Percentiles rank a stretch among this genome's conserved stretches.
Evolutionary conservation across 78 protist genomes (phyloP).

Genomic region (Polysphondylium violaceum): DNA sequence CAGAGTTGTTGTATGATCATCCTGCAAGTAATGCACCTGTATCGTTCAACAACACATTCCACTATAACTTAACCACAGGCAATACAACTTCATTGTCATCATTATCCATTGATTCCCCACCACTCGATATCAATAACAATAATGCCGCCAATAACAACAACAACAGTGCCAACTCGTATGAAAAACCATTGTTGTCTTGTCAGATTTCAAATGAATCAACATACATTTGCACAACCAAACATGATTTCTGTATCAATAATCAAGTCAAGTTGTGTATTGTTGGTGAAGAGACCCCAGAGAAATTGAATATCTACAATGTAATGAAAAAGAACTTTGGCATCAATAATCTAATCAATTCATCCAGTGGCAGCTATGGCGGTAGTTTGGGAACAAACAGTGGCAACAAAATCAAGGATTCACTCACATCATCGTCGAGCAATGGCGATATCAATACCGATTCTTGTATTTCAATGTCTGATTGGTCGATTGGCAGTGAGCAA

Average conservation of each 20-base stretch:
- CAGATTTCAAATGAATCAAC: constrained; percentile 10
- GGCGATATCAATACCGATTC: neutral
- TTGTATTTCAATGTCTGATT: neutral
- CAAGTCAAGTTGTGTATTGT: constrained; percentile 70
- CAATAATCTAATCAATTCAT: neutral
- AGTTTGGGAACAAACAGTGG: too few species aligned
- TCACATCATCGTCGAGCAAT: too few species aligned
- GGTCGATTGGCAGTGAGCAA: neutral
- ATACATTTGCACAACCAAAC: neutral
- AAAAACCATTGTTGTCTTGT: constrained; percentile 1
- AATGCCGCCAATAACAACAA: neutral
- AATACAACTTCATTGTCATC: too few species aligned
- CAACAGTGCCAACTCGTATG: neutral
- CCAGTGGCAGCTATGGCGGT: neutral
- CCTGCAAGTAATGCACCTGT: neutral
- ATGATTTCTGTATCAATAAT: constrained; percentile 51
- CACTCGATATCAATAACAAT: too few species aligned
- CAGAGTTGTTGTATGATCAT: too few species aligned
- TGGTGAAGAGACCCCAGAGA: constrained; percentile 61
- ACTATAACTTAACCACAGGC: too few species aligned
- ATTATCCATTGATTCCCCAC: too few species aligned
- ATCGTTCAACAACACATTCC: neutral
- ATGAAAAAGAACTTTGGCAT: constrained; percentile 15
- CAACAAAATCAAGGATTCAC: too few species aligned
- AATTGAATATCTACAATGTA: constrained; percentile 1